Evolutionary conservation across 176 grass and related monocot species (phyloP), one percentile per base, ranked within the genome.

Genomic region (Eragrostis curvula): DNA sequence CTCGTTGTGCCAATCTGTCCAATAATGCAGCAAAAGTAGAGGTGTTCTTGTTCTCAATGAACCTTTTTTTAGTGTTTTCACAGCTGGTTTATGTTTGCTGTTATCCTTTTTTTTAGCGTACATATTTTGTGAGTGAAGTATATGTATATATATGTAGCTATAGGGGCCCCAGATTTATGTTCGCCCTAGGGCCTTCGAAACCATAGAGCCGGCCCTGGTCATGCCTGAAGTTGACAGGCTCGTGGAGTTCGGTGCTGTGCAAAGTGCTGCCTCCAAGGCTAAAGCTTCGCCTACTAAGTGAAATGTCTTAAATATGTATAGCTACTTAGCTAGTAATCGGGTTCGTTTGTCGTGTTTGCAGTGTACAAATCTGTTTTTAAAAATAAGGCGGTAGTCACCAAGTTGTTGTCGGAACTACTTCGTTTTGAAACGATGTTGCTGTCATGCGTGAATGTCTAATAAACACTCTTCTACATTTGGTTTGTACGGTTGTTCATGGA

Each of bases 211-310:
- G n/a, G n/a, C n/a, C n/a, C n/a, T n/a, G n/a, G n/a, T n/a, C n/a
- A n/a, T 69, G 53, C 91, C 91, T 25, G 75, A 87, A 21, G 46
- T 47, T 0, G 84, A 85, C 21, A 71, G 61, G 68, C 52, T 79
- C 36, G 53, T 75, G 66, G 67, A 84, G 14, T 79, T 59, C 11
- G 69, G n/a, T 23, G 39, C 8, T 12, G 30, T 2, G 43, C 17
- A 45, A 5, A 39, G 5, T 20, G 57, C 57, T 27, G 1, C 3
- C 9, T 25, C 12, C 3, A 27, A 60, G 68, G 21, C 20, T 47
- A 47, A 70, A 58, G 41, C 60, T 15, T 36, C 16, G n/a, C 25
- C 42, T 18, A 60, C 8, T 48, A 39, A 39, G 48, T 24, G 27
- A 12, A 32, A n/a, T 53, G 47, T 16, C 10, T 74, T 24, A 5